These are phyloP conservation scores for Coemansia asiatica DNA, from an alignment of 192 early-diverging fungal genomes.

Conservation along the genomic window DNA sequence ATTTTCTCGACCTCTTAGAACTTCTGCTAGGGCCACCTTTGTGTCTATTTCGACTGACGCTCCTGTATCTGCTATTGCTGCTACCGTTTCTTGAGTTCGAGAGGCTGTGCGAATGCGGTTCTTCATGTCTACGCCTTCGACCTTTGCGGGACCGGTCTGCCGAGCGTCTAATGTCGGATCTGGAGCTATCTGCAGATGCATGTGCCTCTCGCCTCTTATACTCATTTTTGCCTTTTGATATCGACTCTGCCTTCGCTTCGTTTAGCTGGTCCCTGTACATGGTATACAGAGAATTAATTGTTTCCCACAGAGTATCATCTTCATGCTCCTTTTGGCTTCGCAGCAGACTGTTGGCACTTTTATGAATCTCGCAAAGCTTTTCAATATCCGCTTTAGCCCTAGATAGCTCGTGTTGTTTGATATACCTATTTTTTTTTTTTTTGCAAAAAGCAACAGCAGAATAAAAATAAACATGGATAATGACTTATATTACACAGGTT, in stretches of 20 bases:
- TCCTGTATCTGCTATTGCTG: background rate
- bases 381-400: background rate
- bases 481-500: background rate
- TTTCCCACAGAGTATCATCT: background rate
- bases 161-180: no score
- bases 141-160: no score
- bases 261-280: background rate
- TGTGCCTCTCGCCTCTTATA: background rate
- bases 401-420: background rate
- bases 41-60: background rate
- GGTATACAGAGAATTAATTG: background rate
- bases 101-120: no score
- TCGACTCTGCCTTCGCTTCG: background rate
- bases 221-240: background rate
- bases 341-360: no score
- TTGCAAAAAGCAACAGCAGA: no score
- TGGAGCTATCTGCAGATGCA: no score
- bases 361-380: background rate
- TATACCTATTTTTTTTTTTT: background rate
- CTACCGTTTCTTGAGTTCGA: background rate
- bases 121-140: no score
- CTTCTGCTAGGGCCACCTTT: background rate
- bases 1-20: background rate
- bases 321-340: no score
- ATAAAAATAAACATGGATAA: background rate